Evolutionary conservation across 2,329 filamentous ascomycete species (phyloP), one percentile per base, ranked within the genome.

Genomic region (Boeremia exigua): DNA sequence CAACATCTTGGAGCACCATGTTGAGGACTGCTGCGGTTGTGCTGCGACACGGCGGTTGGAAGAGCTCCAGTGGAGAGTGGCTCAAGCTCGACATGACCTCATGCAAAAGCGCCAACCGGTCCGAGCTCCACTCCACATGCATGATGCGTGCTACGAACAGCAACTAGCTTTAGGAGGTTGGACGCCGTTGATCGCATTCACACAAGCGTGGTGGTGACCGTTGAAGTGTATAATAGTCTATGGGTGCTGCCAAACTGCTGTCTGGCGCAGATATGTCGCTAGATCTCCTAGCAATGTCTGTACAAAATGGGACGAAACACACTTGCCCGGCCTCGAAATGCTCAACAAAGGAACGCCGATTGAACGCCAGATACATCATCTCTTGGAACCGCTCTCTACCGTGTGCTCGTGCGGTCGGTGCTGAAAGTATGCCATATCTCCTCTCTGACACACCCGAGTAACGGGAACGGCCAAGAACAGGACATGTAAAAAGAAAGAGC

Each of bases 1-100:
- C 64, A 8, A 72, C 63, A 38, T 78, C 75, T 62, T 77, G 68
- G 19, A 79, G 72, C 37, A 79, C 78, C 78, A 79, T 80, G 10
- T 25, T 68, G 62, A 3, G 28, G 5, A 19, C 27, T 38, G 36
- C 19, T 23, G 14, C 48, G 39, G 28, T 52, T 11, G 15, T 40
- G 36, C 25, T 32, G 36, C 54, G 49, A 33, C 40, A 40, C 50
- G 48, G 61, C 39, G 70, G 72, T 10, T 70, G 70, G 6, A 54
- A 77, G 39, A 28, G 42, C 56, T 34, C 56, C n/a, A 54, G 54
- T 17, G 59, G 60, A 58, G 50, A 39, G 59, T 61, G 56, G 61
- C 63, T 63, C 56, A 37, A 61, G 59, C 63, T 53, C 9, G 19
- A 33, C 63, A 72, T 70, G 66, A 69, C 62, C 62, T 59, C 67